Conservation (phyloP, 306 rosid species). For the Cucurbita moschata region DNA sequence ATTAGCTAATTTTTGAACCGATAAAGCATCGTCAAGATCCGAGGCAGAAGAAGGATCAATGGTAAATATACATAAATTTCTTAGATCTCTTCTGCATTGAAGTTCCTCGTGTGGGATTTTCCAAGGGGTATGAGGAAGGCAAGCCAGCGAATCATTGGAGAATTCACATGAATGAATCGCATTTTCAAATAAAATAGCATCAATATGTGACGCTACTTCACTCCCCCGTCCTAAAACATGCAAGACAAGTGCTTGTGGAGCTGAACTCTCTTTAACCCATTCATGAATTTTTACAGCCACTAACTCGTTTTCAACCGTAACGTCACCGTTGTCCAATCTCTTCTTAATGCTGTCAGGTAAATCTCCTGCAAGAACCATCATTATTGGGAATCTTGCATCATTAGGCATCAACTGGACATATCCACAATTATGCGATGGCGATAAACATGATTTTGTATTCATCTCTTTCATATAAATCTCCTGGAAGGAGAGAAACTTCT, state of each 20-base stretch:
- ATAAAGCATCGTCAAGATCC: constrained; percentile 89
- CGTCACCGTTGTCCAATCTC: constrained; percentile 49
- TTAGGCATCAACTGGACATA: constrained; percentile 48
- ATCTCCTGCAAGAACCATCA: constrained; percentile 36
- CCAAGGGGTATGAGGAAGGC: constrained; percentile 59
- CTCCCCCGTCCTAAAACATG: constrained; percentile 53
- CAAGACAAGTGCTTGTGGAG: constrained; percentile 49
- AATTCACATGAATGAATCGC: constrained; percentile 45
- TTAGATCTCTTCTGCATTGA: constrained; percentile 48
- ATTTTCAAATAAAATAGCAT: constrained; percentile 72
- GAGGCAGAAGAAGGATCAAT: constrained; percentile 78
- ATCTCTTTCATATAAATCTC: constrained; percentile 25
- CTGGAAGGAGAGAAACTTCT: constrained; percentile 23
- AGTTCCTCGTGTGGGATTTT: constrained; percentile 54
- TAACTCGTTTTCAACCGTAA: constrained; percentile 49
- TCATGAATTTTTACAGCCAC: constrained; percentile 52
- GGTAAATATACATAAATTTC: constrained; percentile 62
- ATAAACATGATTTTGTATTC: constrained; percentile 24
- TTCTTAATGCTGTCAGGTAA: constrained; percentile 42
- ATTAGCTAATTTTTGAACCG: constrained; percentile 53
- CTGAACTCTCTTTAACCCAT: constrained; percentile 53
- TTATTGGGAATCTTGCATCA: constrained; percentile 54
- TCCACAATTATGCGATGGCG: constrained; percentile 24
- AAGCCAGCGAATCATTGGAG: constrained; percentile 40
- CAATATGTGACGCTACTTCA: constrained; percentile 48